These are phyloP conservation scores for Wickerhamiella cacticola DNA, from an alignment of 805 yeast species.

Conservation along the genomic window DNA sequence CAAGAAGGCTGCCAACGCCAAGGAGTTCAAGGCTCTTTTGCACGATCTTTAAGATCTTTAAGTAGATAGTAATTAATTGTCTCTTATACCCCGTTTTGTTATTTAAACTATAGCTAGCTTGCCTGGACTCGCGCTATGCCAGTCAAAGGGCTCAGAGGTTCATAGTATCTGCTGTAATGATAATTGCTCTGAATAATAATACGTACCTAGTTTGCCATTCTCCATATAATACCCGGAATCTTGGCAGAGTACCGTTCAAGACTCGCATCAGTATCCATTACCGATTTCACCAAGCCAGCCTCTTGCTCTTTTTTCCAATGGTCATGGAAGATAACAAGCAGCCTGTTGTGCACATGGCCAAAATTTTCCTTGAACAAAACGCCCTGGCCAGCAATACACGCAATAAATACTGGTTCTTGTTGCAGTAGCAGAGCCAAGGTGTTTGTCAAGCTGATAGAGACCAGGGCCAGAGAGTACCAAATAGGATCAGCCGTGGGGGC, in stretches of 20 bases:
- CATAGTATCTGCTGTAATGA: too few species aligned
- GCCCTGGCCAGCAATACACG: slow-evolving; percentile 9
- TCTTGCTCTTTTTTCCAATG: slow-evolving; percentile 21
- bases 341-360: slow-evolving; percentile 17
- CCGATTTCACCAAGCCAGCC: slow-evolving; percentile 19
- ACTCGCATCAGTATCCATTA: slow-evolving; percentile 24
- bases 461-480: slow-evolving; percentile 29
- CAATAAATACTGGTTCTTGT: slow-evolving; percentile 15
- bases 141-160: too few species aligned
- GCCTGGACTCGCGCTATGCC: background rate
- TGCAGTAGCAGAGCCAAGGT: slow-evolving; percentile 14
- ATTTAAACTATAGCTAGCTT: too few species aligned
- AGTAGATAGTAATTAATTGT: background rate
- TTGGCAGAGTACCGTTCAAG: slow-evolving; percentile 17
- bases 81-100: background rate
- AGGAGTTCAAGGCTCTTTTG: slow-evolving; percentile 26
- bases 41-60: slow-evolving; percentile 25
- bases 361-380: slow-evolving; percentile 6
- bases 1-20: slow-evolving; percentile 33
- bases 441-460: slow-evolving; percentile 26
- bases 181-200: too few species aligned
- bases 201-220: background rate
- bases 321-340: slow-evolving; percentile 22
- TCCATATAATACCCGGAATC: slow-evolving; percentile 9
- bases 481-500: slow-evolving; percentile 15